Evolutionary conservation across 2,329 filamentous ascomycete species (phyloP).

Genomic region (Zymoseptoria brevis): DNA sequence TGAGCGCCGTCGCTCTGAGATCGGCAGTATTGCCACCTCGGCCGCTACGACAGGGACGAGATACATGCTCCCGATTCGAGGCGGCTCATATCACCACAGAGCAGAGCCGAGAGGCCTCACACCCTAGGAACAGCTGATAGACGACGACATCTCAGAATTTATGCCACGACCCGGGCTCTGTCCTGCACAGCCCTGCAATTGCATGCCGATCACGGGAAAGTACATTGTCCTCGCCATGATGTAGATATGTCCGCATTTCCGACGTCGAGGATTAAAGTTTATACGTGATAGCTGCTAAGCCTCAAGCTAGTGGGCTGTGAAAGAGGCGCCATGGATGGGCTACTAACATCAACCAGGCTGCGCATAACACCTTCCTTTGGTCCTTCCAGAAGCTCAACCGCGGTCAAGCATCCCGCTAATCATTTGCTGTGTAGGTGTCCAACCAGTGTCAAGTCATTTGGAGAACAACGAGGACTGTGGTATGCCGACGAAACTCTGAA

Average conservation of each 20-base stretch:
- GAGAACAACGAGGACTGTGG: background rate
- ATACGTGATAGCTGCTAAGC: background rate
- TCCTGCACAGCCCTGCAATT: background rate
- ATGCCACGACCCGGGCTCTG: background rate
- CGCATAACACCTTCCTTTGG: background rate
- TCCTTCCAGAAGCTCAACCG: background rate
- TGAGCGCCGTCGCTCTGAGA: background rate
- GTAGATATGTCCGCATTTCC: background rate
- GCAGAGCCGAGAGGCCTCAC: background rate
- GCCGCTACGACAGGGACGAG: background rate
- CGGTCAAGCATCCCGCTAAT: background rate
- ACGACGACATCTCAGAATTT: background rate
- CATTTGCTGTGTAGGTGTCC: background rate
- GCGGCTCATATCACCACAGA: background rate
- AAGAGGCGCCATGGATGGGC: background rate
- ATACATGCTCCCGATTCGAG: background rate
- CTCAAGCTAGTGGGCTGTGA: background rate
- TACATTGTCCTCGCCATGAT: background rate
- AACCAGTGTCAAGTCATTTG: background rate
- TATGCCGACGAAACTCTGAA: background rate
- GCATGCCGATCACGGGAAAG: background rate
- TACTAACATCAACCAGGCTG: background rate
- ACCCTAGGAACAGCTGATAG: background rate
- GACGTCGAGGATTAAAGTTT: background rate
- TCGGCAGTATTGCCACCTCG: background rate